Percentiles rank a stretch among this genome's conserved stretches.
Conservation (phyloP, 1,139 yeast species). For the Sugiyamaella paludigena region DNA sequence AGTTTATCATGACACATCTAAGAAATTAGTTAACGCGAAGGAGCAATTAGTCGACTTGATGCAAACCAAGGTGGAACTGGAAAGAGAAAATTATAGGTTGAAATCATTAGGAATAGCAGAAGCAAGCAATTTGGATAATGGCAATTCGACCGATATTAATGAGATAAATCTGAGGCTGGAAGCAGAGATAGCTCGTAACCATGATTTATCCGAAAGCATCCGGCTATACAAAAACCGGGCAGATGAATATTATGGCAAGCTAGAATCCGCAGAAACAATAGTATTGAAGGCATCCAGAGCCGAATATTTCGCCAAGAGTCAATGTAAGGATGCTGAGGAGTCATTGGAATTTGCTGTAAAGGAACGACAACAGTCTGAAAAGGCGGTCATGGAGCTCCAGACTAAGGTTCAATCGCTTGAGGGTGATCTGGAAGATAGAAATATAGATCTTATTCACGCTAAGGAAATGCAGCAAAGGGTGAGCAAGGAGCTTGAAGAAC, state of each 20-base stretch:
- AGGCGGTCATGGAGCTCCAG: slow-evolving; percentile 55
- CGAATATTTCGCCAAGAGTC: slow-evolving; percentile 55
- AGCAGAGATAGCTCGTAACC: slow-evolving; percentile 49
- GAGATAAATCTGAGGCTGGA: slow-evolving; percentile 51
- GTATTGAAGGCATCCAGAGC: slow-evolving; percentile 60
- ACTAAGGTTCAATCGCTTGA: slow-evolving; percentile 55
- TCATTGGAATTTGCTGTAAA: slow-evolving; percentile 54
- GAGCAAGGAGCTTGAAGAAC: slow-evolving; percentile 48
- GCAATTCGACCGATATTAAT: slow-evolving; percentile 12
- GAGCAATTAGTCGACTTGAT: slow-evolving; percentile 45
- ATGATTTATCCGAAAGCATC: slow-evolving; percentile 53
- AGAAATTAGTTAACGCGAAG: slow-evolving; percentile 49
- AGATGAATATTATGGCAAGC: slow-evolving; percentile 68
- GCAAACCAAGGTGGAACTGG: slow-evolving; percentile 55
- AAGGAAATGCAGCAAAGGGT: slow-evolving; percentile 45
- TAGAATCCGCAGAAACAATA: slow-evolving; percentile 78
- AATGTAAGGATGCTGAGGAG: slow-evolving; percentile 54
- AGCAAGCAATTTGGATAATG: not conserved
- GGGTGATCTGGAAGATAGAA: slow-evolving; percentile 56
- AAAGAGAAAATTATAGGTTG: slow-evolving; percentile 43
- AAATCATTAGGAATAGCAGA: slow-evolving; percentile 21
- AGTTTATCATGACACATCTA: slow-evolving; percentile 57
- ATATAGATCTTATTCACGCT: slow-evolving; percentile 53
- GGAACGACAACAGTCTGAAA: slow-evolving; percentile 60
- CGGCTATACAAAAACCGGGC: slow-evolving; percentile 69